A percentile compares a stretch with the other conserved stretches of the same genome.
These are phyloP conservation scores for Protomyces inundatus DNA, from an alignment of 1,139 yeast species.

Conservation along the genomic window DNA sequence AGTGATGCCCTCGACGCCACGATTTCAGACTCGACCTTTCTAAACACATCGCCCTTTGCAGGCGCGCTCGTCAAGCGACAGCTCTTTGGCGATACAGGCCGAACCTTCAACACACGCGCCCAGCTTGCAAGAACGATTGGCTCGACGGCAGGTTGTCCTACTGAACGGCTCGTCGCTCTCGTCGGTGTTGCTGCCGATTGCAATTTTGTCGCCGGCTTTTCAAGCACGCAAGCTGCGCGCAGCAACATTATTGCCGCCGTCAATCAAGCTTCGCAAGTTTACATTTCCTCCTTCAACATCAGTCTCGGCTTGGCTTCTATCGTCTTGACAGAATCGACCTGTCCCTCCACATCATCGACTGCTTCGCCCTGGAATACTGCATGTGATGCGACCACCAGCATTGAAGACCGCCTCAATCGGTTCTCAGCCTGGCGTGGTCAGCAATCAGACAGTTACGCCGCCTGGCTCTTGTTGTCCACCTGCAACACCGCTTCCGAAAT, in stretches of 20 bases:
- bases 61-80: constrained; percentile 11
- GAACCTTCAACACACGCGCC: constrained; percentile 36
- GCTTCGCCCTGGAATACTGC: constrained; percentile 38
- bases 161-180: constrained; percentile 37
- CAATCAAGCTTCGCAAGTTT: constrained; percentile 40
- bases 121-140: constrained; percentile 38
- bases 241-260: constrained; percentile 39
- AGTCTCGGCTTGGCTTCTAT: constrained; percentile 37
- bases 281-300: constrained; percentile 41
- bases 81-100: constrained; percentile 27
- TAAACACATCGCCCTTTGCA: neutral
- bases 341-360: constrained; percentile 34
- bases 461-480: constrained; percentile 42
- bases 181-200: constrained; percentile 44
- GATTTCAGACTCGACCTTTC: neutral
- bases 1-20: neutral
- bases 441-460: constrained; percentile 38
- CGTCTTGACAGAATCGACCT: constrained; percentile 34
- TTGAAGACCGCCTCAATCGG: constrained; percentile 37
- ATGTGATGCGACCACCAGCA: constrained; percentile 34
- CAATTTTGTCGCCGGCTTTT: constrained; percentile 38
- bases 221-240: constrained; percentile 36
- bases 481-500: constrained; percentile 40
- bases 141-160: constrained; percentile 40
- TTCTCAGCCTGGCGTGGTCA: constrained; percentile 40